A percentile compares a stretch with the other conserved stretches of the same genome.
phyloP scores from a whole-genome alignment of 2,329 filamentous ascomycete species.

The Phaeosphaeria sp. region DNA sequence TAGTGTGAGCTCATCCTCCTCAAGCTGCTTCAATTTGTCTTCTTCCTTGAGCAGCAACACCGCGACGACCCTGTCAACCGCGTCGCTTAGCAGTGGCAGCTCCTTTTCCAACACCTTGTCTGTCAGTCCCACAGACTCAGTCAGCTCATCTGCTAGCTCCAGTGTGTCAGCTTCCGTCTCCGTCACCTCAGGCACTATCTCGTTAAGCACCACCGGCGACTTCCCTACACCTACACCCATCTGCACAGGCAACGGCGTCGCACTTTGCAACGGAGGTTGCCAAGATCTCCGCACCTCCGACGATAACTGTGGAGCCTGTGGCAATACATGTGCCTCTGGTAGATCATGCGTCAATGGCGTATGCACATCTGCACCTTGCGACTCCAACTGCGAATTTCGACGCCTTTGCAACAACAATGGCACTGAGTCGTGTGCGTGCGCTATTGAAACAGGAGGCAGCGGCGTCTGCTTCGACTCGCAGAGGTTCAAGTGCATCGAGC shows the following conservation, averaged over 20 bases:
- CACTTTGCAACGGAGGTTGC: slow-evolving; percentile 32
- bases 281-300: slow-evolving; percentile 25
- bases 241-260: slow-evolving; percentile 20
- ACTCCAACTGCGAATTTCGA: slow-evolving; percentile 34
- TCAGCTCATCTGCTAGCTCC: not conserved
- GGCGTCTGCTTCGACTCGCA: slow-evolving; percentile 41
- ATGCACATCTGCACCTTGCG: slow-evolving; percentile 36
- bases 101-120: not conserved
- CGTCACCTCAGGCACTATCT: not conserved
- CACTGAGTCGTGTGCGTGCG: slow-evolving; percentile 36
- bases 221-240: slow-evolving; percentile 8
- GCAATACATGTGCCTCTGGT: slow-evolving; percentile 28
- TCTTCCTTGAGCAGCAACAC: not conserved
- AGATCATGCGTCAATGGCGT: slow-evolving; percentile 43
- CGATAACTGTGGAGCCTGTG: slow-evolving; percentile 37
- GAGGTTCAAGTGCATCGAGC: slow-evolving; percentile 18
- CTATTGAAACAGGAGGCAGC: slow-evolving; percentile 20
- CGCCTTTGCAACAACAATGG: slow-evolving; percentile 27
- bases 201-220: slow-evolving; percentile 5
- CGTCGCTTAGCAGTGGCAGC: not conserved
- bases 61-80: not conserved
- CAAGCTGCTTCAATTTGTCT: slow-evolving; percentile 1
- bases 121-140: not conserved
- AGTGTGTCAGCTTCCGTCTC: not conserved
- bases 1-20: slow-evolving; percentile 1